Evolutionary conservation across 2,329 filamentous ascomycete species (phyloP), one percentile per base, ranked within the genome.

Genomic region (Colletotrichum zoysiae): DNA sequence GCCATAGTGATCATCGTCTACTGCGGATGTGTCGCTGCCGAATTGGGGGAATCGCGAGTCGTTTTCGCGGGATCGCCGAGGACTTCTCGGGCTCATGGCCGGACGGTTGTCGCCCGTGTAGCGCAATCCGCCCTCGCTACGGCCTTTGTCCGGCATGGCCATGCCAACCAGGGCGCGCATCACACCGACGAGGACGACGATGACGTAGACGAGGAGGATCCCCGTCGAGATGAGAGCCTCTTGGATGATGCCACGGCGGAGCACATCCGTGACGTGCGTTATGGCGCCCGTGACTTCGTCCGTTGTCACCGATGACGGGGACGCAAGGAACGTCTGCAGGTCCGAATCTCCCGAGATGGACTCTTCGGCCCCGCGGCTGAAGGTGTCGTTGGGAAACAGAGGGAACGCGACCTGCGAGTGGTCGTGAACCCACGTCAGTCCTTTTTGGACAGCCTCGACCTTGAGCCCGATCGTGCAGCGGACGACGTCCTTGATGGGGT

Each of bases 341-440:
- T 88, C 85, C 14, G 85, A 84, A 75, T 92, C 89, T 65, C 88
- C 88, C 8, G 83, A 79, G 70, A 91, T 82, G 48, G 87, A 88
- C 57, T 87, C 86, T 42, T 89, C 84, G 67, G 95, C 93, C 53
- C 95, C 95, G 65, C 91, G 84, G 70, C 93, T 95, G 83, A 98
- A 97, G 1, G 93, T 93, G 79, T 97, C 88, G 76, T 93, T 92
- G 35, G 89, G 86, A 73, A 98, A 90, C 65, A 89, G 82, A 0
- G 96, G 96, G 76, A 99, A 92, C 71, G 89, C 85, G 76, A 99
- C 88, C 73, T 96, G 89, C 4, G 96, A 94, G 79, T 98, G 85
- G 75, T 98, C 92, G 77, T 93, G 89, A 14, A 97, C 93, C 95
- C 95, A 99, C 0, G 93, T 97, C n/a, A 98, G 86, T 16, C 93